phyloP scores from a whole-genome alignment of 148 eudicot species.

The Diospyros kaki region DNA sequence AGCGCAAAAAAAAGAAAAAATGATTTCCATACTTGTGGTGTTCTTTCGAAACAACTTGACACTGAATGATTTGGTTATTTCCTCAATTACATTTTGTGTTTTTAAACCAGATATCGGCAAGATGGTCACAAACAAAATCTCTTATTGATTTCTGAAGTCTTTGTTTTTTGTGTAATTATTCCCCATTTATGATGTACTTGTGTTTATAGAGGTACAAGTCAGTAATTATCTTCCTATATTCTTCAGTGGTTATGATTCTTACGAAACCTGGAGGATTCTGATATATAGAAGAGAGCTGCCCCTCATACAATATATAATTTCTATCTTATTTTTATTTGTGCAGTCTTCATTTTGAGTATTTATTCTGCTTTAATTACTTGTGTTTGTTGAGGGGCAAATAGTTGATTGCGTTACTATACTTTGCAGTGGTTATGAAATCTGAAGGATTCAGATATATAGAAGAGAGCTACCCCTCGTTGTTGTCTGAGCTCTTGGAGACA shows the following conservation, averaged over 20 bases:
- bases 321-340: too few relatives aligned
- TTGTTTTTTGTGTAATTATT: not conserved
- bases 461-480: constrained; percentile 32
- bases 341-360: too few relatives aligned
- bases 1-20: too few relatives aligned
- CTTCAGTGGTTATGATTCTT: too few relatives aligned
- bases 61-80: not conserved
- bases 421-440: constrained; percentile 73
- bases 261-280: too few relatives aligned
- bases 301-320: too few relatives aligned
- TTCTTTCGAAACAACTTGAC: not conserved
- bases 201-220: not conserved
- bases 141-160: not conserved
- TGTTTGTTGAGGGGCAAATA: too few relatives aligned
- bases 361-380: too few relatives aligned
- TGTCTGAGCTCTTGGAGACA: constrained; percentile 26
- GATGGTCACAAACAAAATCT: not conserved
- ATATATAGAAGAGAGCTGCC: too few relatives aligned
- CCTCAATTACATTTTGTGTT: not conserved
- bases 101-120: not conserved
- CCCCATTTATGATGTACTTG: not conserved
- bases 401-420: not conserved
- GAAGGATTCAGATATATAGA: constrained; percentile 74
- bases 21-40: not conserved
- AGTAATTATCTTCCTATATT: not conserved